phyloP scores from a whole-genome alignment of 108 stramenopile genomes.

The Pseudonitzschia multiseries region DNA sequence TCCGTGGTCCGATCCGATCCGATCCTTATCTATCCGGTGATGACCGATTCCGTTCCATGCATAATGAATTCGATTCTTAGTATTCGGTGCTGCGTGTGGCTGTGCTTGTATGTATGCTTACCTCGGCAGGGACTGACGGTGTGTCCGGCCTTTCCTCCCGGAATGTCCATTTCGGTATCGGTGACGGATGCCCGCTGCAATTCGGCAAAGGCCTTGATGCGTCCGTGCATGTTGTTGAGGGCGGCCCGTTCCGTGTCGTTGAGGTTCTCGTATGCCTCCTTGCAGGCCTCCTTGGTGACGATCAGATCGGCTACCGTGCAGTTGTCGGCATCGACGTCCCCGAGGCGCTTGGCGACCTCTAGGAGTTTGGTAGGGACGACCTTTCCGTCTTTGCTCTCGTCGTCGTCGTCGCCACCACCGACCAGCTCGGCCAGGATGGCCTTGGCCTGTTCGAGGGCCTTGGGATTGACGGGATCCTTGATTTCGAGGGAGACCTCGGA shows the following conservation, averaged over 20 bases:
- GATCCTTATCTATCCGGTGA: too few relatives aligned
- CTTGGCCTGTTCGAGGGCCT: constrained; percentile 76
- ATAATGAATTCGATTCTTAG: too few relatives aligned
- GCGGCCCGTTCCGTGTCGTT: constrained; percentile 55
- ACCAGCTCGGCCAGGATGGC: constrained; percentile 71
- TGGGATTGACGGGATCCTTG: constrained; percentile 88
- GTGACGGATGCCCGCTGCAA: constrained; percentile 84
- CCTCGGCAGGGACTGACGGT: constrained; percentile 89
- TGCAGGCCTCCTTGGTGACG: constrained; percentile 53
- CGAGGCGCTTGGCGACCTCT: constrained; percentile 62
- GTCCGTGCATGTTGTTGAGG: constrained; percentile 73
- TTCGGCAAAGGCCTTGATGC: constrained; percentile 88
- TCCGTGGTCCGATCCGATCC: too few relatives aligned
- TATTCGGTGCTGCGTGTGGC: too few relatives aligned
- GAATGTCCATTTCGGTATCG: constrained; percentile 90
- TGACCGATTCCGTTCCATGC: too few relatives aligned
- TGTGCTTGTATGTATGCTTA: too few relatives aligned
- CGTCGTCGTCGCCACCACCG: too few relatives aligned
- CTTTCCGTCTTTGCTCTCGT: constrained; percentile 15
- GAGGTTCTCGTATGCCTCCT: constrained; percentile 69
- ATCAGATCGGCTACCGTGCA: constrained; percentile 29
- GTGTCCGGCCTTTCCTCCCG: constrained; percentile 96
- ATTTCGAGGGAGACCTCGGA: constrained; percentile 71
- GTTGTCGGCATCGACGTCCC: constrained; percentile 55
- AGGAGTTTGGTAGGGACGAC: constrained; percentile 49